These are phyloP conservation scores for Elsinoe batatas DNA, from an alignment of 2,329 filamentous ascomycete genomes.

Conservation along the genomic window DNA sequence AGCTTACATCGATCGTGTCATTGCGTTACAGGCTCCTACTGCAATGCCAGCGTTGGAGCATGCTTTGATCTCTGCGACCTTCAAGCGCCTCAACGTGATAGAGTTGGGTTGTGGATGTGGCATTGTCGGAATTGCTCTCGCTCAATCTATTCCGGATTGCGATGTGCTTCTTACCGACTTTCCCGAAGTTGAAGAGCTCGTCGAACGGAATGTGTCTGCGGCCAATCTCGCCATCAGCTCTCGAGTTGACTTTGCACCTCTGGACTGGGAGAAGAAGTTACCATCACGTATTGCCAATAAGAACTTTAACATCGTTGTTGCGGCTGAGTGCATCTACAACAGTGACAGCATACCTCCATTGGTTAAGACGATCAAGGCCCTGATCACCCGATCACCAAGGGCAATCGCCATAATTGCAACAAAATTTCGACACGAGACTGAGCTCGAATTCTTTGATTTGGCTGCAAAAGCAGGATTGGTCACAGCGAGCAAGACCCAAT, in stretches of 20 bases:
- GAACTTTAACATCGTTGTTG: constrained; percentile 50
- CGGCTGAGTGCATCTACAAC: constrained; percentile 68
- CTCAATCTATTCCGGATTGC: constrained; percentile 42
- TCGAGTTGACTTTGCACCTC: constrained; percentile 37
- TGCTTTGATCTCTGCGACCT: constrained; percentile 30
- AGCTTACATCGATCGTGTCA: constrained; percentile 40
- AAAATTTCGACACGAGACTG: constrained; percentile 58
- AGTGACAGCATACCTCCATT: constrained; percentile 54
- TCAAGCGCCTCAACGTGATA: constrained; percentile 41
- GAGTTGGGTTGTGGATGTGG: constrained; percentile 62
- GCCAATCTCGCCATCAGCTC: constrained; percentile 36
- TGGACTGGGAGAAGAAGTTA: constrained; percentile 55
- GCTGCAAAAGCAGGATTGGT: constrained; percentile 33
- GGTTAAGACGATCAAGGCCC: constrained; percentile 45
- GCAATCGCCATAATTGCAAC: constrained; percentile 50
- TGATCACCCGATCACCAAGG: constrained; percentile 40
- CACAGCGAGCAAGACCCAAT: constrained; percentile 22
- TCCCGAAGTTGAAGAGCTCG: constrained; percentile 52
- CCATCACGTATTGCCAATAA: constrained; percentile 28
- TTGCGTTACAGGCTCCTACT: constrained; percentile 25
- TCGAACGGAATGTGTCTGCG: constrained; percentile 44
- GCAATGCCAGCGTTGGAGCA: constrained; percentile 30
- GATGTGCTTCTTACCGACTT: constrained; percentile 56
- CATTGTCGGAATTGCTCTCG: constrained; percentile 56
- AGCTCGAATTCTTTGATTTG: constrained; percentile 55